These are phyloP conservation scores for Irpex sp. DNA, from an alignment of 1,284 basidiomycete genomes.

Conservation along the genomic window DNA sequence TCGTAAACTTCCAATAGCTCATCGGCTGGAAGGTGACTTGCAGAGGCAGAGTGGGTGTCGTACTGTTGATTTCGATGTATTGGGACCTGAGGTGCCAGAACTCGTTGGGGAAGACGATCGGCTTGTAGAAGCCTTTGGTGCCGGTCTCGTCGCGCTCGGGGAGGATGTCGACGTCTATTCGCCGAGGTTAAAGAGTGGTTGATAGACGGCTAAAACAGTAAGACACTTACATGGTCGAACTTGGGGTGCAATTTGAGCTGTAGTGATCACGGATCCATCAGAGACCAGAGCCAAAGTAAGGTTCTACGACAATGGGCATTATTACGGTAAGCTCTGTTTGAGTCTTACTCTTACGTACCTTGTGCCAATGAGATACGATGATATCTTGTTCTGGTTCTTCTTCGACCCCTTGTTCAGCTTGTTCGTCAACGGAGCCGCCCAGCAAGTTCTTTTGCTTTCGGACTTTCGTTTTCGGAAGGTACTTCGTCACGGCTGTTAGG, in stretches of 20 bases:
- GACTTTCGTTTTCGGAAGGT: slow-evolving; percentile 65
- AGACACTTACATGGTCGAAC: slow-evolving; percentile 52
- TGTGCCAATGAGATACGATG: slow-evolving; percentile 82
- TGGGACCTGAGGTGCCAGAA: slow-evolving; percentile 88
- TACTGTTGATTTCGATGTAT: slow-evolving; percentile 74
- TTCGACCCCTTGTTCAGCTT: slow-evolving; percentile 33
- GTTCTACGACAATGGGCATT: slow-evolving; percentile 46
- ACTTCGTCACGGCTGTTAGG: slow-evolving; percentile 74
- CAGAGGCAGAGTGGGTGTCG: slow-evolving; percentile 69
- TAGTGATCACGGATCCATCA: slow-evolving; percentile 54
- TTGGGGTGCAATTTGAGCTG: slow-evolving; percentile 57
- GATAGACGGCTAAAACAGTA: not conserved
- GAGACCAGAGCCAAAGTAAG: slow-evolving; percentile 84
- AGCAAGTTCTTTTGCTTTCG: slow-evolving; percentile 86
- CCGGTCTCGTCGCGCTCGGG: slow-evolving; percentile 58
- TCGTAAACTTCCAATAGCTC: slow-evolving; percentile 80
- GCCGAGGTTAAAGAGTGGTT: not conserved
- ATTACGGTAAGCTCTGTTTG: not conserved
- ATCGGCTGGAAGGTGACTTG: slow-evolving; percentile 83
- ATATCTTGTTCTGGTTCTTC: slow-evolving; percentile 44
- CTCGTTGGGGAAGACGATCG: slow-evolving; percentile 90
- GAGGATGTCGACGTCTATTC: slow-evolving; percentile 54
- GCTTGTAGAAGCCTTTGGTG: slow-evolving; percentile 68
- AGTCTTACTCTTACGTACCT: slow-evolving; percentile 30
- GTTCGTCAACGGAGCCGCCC: slow-evolving; percentile 28